Evolutionary conservation across 148 eudicot genomes (phyloP).

Genomic region (Silene latifolia): DNA sequence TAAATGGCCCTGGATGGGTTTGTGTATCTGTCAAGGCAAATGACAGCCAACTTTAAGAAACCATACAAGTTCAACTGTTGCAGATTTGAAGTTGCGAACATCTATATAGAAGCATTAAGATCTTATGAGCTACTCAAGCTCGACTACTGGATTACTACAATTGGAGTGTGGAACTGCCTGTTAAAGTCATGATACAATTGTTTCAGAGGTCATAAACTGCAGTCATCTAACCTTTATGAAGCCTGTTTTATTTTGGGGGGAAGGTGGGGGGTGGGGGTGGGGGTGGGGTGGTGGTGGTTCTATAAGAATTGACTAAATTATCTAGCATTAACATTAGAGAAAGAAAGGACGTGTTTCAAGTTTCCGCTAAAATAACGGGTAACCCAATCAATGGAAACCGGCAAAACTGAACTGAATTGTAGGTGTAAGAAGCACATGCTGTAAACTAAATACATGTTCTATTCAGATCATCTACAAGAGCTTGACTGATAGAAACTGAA

Average conservation of each 20-base stretch:
- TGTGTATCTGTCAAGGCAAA: constrained; percentile 50
- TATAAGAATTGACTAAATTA: not conserved
- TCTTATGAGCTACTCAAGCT: not conserved
- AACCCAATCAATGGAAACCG: not conserved
- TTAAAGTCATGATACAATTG: not conserved
- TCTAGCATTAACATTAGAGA: not conserved
- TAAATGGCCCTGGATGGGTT: constrained; percentile 75
- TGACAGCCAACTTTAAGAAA: constrained; percentile 2
- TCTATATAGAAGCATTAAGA: not conserved
- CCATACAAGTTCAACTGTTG: not conserved
- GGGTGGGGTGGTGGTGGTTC: not conserved
- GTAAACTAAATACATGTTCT: not conserved
- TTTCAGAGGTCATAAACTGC: not conserved
- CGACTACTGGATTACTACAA: not conserved
- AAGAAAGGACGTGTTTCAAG: not conserved
- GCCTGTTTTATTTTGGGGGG: not conserved
- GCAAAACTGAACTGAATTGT: not conserved
- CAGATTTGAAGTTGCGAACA: constrained; percentile 1
- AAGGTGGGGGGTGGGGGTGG: not conserved
- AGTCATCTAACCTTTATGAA: not conserved
- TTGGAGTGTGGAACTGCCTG: not conserved
- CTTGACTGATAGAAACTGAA: not conserved
- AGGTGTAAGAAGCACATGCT: not conserved
- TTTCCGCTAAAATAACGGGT: not conserved
- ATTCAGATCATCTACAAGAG: not conserved